Conservation (phyloP, 495 filamentous ascomycete genomes). For the Penicillium robsamsonii region DNA sequence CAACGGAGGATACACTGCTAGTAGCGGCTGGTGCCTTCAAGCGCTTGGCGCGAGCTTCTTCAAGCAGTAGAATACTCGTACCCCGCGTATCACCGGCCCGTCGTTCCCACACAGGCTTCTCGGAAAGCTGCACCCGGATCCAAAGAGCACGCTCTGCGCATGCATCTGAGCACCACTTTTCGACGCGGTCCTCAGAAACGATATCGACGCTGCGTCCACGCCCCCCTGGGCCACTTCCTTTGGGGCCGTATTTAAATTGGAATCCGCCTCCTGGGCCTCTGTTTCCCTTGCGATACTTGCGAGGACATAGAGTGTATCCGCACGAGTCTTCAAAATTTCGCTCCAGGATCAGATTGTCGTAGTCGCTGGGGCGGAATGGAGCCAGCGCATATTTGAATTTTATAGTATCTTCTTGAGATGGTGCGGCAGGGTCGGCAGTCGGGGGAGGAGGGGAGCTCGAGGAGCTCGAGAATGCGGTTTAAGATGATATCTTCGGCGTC, state of each 20-base stretch:
- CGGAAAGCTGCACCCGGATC: conserved; percentile 79
- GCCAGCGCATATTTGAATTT: conserved; percentile 57
- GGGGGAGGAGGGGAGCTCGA: conserved; percentile 54
- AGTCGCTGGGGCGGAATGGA: conserved; percentile 81
- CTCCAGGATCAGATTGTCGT: conserved; percentile 81
- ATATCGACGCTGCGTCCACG: conserved; percentile 53
- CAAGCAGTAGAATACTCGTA: conserved; percentile 51
- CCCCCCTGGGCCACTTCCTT: conserved; percentile 52
- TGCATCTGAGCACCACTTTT: conserved; percentile 82
- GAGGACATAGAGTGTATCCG: conserved; percentile 77
- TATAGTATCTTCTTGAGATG: conserved; percentile 53
- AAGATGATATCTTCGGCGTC: conserved; percentile 70
- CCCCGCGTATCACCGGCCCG: conserved; percentile 41
- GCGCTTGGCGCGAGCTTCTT: conserved; percentile 39
- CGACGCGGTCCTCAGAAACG: conserved; percentile 63
- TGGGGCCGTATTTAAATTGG: conserved; percentile 48
- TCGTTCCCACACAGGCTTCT: conserved; percentile 75
- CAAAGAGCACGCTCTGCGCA: conserved; percentile 80
- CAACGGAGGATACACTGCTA: conserved; percentile 23
- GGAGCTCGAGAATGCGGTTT: conserved; percentile 62
- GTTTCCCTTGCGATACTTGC: conserved; percentile 48
- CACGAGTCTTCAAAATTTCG: conserved; percentile 76
- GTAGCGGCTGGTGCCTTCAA: conserved; percentile 14
- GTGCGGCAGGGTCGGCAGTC: conserved; percentile 55
- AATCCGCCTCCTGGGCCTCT: conserved; percentile 37